phyloP scores from a whole-genome alignment of 2,329 filamentous ascomycete genomes.

The Epichloe amarillans region DNA sequence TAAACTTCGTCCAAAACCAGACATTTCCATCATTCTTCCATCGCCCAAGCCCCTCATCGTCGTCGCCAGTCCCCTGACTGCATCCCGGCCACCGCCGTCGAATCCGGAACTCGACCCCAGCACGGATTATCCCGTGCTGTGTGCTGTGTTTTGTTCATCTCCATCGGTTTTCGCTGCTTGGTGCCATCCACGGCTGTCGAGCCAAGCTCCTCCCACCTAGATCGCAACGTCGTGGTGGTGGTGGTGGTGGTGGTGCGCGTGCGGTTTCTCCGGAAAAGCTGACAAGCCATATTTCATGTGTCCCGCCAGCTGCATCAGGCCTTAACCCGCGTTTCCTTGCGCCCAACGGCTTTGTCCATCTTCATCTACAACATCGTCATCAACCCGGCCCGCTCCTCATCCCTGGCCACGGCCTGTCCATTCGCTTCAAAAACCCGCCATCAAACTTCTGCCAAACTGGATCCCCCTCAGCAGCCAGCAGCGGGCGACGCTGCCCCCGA shows the following conservation, averaged over 20 bases:
- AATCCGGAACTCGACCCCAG: neutral
- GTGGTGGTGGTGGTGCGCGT: neutral
- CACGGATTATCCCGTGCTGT: neutral
- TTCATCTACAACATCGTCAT: neutral
- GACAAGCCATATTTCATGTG: constrained; percentile 5
- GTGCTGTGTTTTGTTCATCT: neutral
- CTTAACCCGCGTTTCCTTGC: constrained; percentile 3
- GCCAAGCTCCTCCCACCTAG: neutral
- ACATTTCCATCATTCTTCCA: neutral
- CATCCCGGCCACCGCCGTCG: constrained; percentile 1
- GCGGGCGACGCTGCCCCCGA: constrained; percentile 13
- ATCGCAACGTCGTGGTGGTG: neutral
- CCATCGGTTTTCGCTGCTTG: neutral
- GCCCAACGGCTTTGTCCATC: constrained; percentile 7
- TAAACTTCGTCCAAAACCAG: neutral
- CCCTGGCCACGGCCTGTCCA: constrained; percentile 4
- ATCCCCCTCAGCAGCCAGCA: constrained; percentile 30
- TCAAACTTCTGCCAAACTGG: constrained; percentile 28
- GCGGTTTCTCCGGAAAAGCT: neutral
- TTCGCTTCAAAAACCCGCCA: constrained; percentile 5
- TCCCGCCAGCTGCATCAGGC: constrained; percentile 1
- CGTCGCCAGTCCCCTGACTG: neutral
- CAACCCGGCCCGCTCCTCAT: neutral
- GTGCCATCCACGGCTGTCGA: neutral
- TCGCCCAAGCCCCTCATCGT: constrained; percentile 1